Base-by-base conservation (phyloP, 2,329 filamentous ascomycete species). In the Paecilomyces fulvus region DNA sequence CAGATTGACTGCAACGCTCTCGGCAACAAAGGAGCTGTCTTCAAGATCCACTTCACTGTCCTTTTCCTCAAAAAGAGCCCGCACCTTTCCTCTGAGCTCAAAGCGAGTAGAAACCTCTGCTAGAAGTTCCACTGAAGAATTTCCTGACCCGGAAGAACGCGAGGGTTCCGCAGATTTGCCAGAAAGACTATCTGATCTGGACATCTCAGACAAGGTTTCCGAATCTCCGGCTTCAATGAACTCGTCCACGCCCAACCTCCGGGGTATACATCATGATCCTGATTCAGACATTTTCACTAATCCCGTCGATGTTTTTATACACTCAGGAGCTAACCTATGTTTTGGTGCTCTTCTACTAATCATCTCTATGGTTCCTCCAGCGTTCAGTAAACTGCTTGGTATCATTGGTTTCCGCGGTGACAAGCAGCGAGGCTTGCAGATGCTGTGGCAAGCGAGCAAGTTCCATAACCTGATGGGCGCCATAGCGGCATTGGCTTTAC, bases 401-500 rank as follows among this genome's bases (percentile, higher is more conserved):
- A 87, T 97, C 48, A 88, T 96, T 30, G 94, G 94, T 1, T 97
- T 97, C 75, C 86, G 84, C 59, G 94, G 94, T 30, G 92, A 97
- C 69, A 86, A 92, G 49, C 84, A 90, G 59, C 82, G 87, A 43
- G 94, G 92, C 9, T 80, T 96, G 30, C 79, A 82, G 43, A 88
- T 96, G 83, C 83, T 99, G 3, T 99, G 94, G 94, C 86, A 89
- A 68, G 89, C 90, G 11, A 91, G 90, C 21, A 85, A 86, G 52
- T 94, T 92, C 69, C 76, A 86, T 59, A 96, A 96, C 70, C 83
- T 97, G 65, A 95, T 96, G 67, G 92, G 92, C n/a, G 92, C 89
- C 6, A 87, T 97, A 67, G 86, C 92, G 0, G 90, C 87, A 0
- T 79, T 97, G 46, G 82, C 90, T 25, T 77, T 96, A 0, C 79